A percentile compares a stretch with the other conserved stretches of the same genome.
Evolutionary conservation across 2,329 filamentous ascomycete genomes (phyloP).

Genomic region (Aciculosporium take): DNA sequence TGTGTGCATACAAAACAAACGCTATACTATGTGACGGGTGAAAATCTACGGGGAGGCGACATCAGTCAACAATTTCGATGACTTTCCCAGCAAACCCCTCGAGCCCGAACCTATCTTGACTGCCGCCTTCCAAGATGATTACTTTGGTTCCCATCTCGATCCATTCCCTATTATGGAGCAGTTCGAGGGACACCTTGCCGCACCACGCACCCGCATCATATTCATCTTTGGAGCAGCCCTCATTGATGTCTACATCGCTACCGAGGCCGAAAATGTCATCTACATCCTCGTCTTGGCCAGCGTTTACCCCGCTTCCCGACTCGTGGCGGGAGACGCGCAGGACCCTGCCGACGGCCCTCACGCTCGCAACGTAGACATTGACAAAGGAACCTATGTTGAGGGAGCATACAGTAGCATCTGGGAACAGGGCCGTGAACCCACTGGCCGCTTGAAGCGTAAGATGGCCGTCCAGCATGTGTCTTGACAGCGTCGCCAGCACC

Average conservation of each 20-base stretch:
- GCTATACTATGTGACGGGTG: background rate
- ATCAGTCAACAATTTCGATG: constrained; percentile 43
- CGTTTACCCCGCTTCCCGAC: constrained; percentile 13
- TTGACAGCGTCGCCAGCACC: constrained; percentile 54
- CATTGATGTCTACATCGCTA: constrained; percentile 27
- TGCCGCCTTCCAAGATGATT: constrained; percentile 57
- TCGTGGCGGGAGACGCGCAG: constrained; percentile 32
- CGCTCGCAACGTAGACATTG: constrained; percentile 77
- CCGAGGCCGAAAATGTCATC: constrained; percentile 46
- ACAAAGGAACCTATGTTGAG: constrained; percentile 55
- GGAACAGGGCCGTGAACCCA: constrained; percentile 58
- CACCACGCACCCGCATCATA: constrained; percentile 9
- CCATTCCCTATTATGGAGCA: constrained; percentile 58
- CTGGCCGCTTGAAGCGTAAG: constrained; percentile 49
- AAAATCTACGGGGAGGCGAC: background rate
- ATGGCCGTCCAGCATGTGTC: constrained; percentile 40
- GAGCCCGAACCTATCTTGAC: constrained; percentile 50
- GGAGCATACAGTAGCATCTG: constrained; percentile 44
- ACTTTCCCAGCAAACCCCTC: constrained; percentile 61
- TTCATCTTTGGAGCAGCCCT: constrained; percentile 12
- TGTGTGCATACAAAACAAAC: background rate
- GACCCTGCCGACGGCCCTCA: constrained; percentile 68
- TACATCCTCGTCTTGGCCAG: constrained; percentile 23
- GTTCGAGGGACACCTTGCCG: constrained; percentile 49
- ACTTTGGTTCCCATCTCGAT: constrained; percentile 57